These are phyloP conservation scores for Podaxis sp. DNA, from an alignment of 768 basidiomycete species.

Conservation along the genomic window DNA sequence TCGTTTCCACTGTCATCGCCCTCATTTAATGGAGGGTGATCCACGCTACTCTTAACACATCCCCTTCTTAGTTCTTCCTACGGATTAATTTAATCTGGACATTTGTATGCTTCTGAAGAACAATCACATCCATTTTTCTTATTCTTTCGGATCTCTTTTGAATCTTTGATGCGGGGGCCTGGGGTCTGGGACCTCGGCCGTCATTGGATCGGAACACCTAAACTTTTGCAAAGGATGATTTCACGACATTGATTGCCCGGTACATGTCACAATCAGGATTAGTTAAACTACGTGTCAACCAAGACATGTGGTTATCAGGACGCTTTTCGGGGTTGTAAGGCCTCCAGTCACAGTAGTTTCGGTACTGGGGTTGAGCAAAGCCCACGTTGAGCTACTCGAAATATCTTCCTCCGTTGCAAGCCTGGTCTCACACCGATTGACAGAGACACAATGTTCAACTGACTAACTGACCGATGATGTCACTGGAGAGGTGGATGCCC, in stretches of 20 bases:
- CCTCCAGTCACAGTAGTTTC: constrained; percentile 12
- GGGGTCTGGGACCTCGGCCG: not conserved
- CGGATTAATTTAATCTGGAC: not conserved
- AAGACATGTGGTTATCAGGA: no score
- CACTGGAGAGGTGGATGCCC: no score
- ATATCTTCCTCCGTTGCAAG: constrained; percentile 34
- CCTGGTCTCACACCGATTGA: no score
- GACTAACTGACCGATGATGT: no score
- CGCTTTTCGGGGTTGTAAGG: not conserved
- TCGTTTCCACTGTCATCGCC: constrained; percentile 6
- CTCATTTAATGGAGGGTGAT: not conserved
- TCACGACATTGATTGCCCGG: no score
- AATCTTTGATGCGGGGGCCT: not conserved
- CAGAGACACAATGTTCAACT: no score
- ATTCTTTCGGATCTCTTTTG: not conserved
- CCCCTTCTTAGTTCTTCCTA: not conserved
- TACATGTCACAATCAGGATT: no score
- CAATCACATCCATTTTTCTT: not conserved
- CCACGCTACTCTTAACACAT: not conserved
- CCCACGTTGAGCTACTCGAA: constrained; percentile 32
- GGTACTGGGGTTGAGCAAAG: constrained; percentile 17
- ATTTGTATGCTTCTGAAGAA: not conserved
- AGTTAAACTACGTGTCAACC: no score
- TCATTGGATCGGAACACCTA: no score
- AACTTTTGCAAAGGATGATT: no score